phyloP scores from a whole-genome alignment of 108 stramenopile species.

The Skeletonema grethae region DNA sequence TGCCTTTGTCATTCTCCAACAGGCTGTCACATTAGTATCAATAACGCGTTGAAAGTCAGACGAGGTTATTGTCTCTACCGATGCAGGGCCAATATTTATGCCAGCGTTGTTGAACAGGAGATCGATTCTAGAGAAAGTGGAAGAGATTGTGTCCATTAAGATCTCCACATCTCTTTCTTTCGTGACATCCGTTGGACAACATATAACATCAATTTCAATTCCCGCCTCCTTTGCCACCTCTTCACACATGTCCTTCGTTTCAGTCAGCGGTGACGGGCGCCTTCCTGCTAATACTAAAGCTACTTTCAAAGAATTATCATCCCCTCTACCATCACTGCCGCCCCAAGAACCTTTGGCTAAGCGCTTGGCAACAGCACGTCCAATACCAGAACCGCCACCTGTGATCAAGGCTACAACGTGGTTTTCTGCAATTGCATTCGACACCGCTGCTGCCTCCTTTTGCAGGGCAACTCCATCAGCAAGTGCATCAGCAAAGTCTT shows the following conservation, averaged over 20 bases:
- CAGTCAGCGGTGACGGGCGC: conserved; percentile 46
- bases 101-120: conserved; percentile 86
- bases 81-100: conserved; percentile 52
- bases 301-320: conserved; percentile 29
- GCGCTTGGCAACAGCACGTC: conserved; percentile 64
- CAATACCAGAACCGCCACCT: conserved; percentile 74
- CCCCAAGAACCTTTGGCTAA: conserved; percentile 55
- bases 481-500: conserved; percentile 47
- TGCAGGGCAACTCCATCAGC: conserved; percentile 33
- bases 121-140: conserved; percentile 51
- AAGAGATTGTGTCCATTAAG: conserved; percentile 37
- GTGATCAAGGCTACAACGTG: conserved; percentile 67
- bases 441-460: neutral
- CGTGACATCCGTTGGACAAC: conserved; percentile 60
- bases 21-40: conserved; percentile 69
- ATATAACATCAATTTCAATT: conserved; percentile 28
- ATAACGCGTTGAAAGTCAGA: conserved; percentile 61
- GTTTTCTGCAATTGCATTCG: conserved; percentile 1
- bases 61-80: conserved; percentile 49
- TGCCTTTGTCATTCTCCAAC: conserved; percentile 70
- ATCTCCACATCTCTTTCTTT: conserved; percentile 51
- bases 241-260: conserved; percentile 40
- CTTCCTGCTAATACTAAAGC: conserved; percentile 67
- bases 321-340: conserved; percentile 33
- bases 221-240: conserved; percentile 9